Percentiles rank a stretch among this genome's conserved stretches.
Conservation (phyloP, 1,284 basidiomycete genomes). For the Albatrellus sp. region DNA sequence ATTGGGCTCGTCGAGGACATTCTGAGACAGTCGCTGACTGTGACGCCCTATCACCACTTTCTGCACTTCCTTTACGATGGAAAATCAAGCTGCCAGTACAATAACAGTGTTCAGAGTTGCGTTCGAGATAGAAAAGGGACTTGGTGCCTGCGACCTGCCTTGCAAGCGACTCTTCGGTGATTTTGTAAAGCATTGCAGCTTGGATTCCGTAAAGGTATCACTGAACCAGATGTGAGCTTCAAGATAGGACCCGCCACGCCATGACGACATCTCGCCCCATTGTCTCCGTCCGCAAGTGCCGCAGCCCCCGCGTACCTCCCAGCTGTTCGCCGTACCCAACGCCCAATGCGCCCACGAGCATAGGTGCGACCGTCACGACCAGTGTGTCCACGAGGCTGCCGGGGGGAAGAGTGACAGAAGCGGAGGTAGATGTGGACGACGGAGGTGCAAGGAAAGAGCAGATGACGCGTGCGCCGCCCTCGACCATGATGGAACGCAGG, state of each 20-base stretch:
- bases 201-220: too few relatives aligned
- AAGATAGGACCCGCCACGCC: constrained; percentile 10
- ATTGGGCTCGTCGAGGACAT: too few relatives aligned
- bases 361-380: constrained; percentile 77
- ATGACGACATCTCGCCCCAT: constrained; percentile 16
- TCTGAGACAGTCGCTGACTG: too few relatives aligned
- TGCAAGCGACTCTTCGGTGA: too few relatives aligned
- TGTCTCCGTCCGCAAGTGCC: constrained; percentile 17
- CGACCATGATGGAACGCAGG: constrained; percentile 81
- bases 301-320: constrained; percentile 13
- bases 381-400: constrained; percentile 49
- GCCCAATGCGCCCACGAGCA: constrained; percentile 64
- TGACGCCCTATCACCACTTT: too few relatives aligned
- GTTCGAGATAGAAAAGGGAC: too few relatives aligned
- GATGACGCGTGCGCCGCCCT: constrained; percentile 85
- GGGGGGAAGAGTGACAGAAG: background rate
- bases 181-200: too few relatives aligned
- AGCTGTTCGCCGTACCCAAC: constrained; percentile 35
- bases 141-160: too few relatives aligned
- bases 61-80: too few relatives aligned
- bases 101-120: too few relatives aligned
- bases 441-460: constrained; percentile 47
- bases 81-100: too few relatives aligned
- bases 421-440: constrained; percentile 14
- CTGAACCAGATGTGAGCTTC: background rate